Percentiles rank a stretch among this genome's conserved stretches.
phyloP scores from a whole-genome alignment of 345 rosid species.

The Geranium rotundifolium region DNA sequence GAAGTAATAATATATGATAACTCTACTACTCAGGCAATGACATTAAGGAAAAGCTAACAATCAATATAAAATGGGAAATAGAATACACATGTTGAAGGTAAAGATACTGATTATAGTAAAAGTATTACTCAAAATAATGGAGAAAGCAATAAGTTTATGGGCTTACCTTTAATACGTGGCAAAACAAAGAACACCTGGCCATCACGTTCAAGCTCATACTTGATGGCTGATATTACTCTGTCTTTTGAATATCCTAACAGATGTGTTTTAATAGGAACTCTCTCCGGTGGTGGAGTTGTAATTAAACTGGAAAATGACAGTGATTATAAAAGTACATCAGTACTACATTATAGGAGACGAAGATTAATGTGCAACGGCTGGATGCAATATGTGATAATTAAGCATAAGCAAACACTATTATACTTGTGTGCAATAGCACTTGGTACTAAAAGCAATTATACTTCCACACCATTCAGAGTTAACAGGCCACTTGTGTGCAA shows the following conservation, averaged over 20 bases:
- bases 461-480: neutral
- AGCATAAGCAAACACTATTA: too few species aligned
- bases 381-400: too few species aligned
- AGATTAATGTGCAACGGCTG: neutral
- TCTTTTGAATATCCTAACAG: conserved; percentile 58
- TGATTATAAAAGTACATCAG: conserved; percentile 4
- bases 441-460: neutral
- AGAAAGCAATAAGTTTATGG: neutral
- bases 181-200: conserved; percentile 94
- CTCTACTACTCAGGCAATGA: neutral
- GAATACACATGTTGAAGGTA: neutral
- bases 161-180: conserved; percentile 87
- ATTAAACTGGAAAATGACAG: conserved; percentile 50
- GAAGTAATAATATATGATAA: neutral
- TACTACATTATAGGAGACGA: conserved; percentile 1
- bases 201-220: conserved; percentile 70
- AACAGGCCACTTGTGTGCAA: neutral
- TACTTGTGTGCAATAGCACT: neutral
- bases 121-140: neutral
- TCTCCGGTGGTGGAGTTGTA: conserved; percentile 94
- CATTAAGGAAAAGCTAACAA: neutral
- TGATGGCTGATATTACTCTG: conserved; percentile 57
- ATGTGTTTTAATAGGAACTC: conserved; percentile 89
- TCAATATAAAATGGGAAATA: neutral
- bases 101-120: neutral